Percentiles rank a stretch among this genome's conserved stretches.
phyloP scores from a whole-genome alignment of 192 early-diverging fungal genomes.

The Lobosporangium transversale region DNA sequence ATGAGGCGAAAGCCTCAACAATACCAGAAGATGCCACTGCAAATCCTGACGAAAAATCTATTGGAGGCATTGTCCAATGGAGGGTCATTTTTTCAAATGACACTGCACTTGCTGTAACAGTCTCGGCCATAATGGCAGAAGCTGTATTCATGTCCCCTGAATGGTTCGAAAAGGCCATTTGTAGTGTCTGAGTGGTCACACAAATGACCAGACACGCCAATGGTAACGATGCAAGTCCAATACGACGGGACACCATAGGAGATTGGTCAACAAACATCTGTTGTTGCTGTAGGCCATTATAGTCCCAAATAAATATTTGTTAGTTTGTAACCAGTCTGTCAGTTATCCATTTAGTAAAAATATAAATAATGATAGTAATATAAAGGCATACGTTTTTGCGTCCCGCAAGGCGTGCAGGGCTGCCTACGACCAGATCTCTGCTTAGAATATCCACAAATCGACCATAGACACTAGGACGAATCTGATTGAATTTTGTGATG shows the following conservation, averaged over 20 bases:
- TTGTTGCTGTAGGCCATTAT: slow-evolving; percentile 17
- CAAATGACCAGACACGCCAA: slow-evolving; percentile 77
- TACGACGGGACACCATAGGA: slow-evolving; percentile 78
- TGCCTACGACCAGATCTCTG: slow-evolving; percentile 80
- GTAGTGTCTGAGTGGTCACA: slow-evolving; percentile 60
- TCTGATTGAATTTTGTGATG: slow-evolving; percentile 96
- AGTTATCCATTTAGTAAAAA: no score
- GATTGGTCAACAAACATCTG: slow-evolving; percentile 76
- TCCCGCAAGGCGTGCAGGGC: slow-evolving; percentile 55
- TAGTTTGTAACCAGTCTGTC: no score
- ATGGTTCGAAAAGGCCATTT: slow-evolving; percentile 21
- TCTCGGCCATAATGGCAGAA: slow-evolving; percentile 15
- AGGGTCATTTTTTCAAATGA: slow-evolving; percentile 26
- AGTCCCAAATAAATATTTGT: background rate
- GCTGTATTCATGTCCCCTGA: slow-evolving; percentile 8
- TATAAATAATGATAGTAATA: background rate
- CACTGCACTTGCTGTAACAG: slow-evolving; percentile 27
- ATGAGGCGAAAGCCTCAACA: slow-evolving; percentile 23
- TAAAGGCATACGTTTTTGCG: slow-evolving; percentile 52
- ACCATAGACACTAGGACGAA: slow-evolving; percentile 87
- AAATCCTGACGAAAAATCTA: slow-evolving; percentile 27
- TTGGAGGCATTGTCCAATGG: slow-evolving; percentile 14
- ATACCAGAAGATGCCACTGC: slow-evolving; percentile 22
- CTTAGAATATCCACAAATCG: slow-evolving; percentile 90
- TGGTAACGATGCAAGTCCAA: slow-evolving; percentile 85